Percentiles rank a stretch among this genome's conserved stretches.
Evolutionary conservation across 2,329 filamentous ascomycete genomes (phyloP).

Genomic region (Cercospora sp.): DNA sequence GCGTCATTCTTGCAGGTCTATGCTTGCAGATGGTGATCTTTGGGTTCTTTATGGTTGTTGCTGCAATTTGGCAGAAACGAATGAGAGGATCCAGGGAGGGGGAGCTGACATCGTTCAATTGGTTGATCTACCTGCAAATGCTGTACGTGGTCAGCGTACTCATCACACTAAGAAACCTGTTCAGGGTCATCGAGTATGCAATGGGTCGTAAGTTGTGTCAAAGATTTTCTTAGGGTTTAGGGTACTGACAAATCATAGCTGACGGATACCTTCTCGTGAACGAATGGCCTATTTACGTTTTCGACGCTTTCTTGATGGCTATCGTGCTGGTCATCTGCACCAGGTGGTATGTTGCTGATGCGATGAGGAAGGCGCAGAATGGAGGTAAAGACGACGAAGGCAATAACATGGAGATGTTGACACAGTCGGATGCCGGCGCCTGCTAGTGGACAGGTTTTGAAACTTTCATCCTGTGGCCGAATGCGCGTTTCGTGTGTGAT

Average conservation of each 20-base stretch:
- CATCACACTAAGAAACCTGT: slow-evolving; percentile 52
- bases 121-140: slow-evolving; percentile 43
- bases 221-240: not conserved
- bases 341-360: not conserved
- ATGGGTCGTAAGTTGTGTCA: slow-evolving; percentile 38
- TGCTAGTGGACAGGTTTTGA: not conserved
- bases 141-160: slow-evolving; percentile 48
- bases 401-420: not conserved
- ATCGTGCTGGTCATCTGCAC: slow-evolving; percentile 2
- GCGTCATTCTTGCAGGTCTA: slow-evolving; percentile 52
- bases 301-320: slow-evolving; percentile 19
- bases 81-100: slow-evolving; percentile 15
- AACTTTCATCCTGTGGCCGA: not conserved
- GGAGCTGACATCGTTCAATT: slow-evolving; percentile 19
- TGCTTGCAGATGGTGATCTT: slow-evolving; percentile 54
- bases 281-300: slow-evolving; percentile 29
- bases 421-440: not conserved
- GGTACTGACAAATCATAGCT: not conserved
- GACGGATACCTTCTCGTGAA: slow-evolving; percentile 47
- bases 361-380: not conserved
- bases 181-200: slow-evolving; percentile 52
- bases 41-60: slow-evolving; percentile 47
- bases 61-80: slow-evolving; percentile 34
- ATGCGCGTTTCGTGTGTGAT: not conserved
- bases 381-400: not conserved